A percentile compares a stretch with the other conserved stretches of the same genome.
phyloP scores from a whole-genome alignment of 192 early-diverging fungal genomes.

The Powellomyces hirtus region DNA sequence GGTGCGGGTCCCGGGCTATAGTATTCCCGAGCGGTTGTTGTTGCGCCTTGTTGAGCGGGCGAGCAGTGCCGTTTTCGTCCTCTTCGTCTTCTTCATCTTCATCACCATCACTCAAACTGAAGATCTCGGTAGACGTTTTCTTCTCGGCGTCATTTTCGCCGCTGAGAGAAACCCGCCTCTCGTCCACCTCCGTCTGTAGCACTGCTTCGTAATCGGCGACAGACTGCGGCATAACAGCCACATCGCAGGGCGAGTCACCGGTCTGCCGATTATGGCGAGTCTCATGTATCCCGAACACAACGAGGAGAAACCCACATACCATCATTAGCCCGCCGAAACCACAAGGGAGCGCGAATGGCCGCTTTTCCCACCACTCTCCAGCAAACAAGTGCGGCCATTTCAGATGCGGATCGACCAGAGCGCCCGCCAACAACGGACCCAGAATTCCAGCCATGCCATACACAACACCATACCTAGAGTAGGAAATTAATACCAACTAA shows the following conservation, averaged over 20 bases:
- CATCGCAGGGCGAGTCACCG: neutral
- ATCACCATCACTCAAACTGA: neutral
- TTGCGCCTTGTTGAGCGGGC: neutral
- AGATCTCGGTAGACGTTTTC: too few relatives aligned
- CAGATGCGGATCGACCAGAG: constrained; percentile 13
- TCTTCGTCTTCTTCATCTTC: neutral
- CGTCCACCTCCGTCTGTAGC: neutral
- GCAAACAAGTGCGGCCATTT: constrained; percentile 5
- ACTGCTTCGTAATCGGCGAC: neutral
- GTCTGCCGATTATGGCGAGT: neutral
- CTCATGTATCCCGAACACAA: constrained; percentile 2
- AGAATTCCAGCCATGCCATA: constrained; percentile 45
- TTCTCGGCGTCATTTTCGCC: too few relatives aligned
- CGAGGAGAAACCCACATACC: neutral
- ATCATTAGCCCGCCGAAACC: constrained; percentile 16
- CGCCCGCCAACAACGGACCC: constrained; percentile 41
- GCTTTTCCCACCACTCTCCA: constrained; percentile 8
- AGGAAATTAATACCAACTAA: too few relatives aligned
- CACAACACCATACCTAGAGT: constrained; percentile 44
- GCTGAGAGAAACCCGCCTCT: neutral
- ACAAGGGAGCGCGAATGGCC: constrained; percentile 23
- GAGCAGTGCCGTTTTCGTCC: constrained; percentile 1
- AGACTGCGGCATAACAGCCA: neutral
- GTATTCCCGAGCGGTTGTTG: neutral
- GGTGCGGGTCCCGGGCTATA: too few relatives aligned